A percentile compares a stretch with the other conserved stretches of the same genome.
Conservation (phyloP, 2,329 filamentous ascomycete species). For the Diplodia seriata region DNA sequence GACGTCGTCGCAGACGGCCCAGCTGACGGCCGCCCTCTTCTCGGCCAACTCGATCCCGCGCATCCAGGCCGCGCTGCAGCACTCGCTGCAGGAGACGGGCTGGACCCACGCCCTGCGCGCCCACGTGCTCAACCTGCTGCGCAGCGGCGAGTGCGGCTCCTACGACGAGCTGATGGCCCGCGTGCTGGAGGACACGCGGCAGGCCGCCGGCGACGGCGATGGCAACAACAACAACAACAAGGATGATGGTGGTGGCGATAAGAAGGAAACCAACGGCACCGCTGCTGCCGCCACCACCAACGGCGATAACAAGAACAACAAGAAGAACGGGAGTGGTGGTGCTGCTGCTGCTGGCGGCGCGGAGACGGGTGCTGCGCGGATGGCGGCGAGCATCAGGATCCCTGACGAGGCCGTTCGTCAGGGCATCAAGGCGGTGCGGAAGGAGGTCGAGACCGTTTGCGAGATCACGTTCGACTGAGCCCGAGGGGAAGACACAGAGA, state of each 20-base stretch:
- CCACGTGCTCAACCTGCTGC: slow-evolving; percentile 63
- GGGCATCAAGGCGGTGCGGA: slow-evolving; percentile 59
- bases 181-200: slow-evolving; percentile 57
- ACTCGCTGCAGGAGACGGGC: slow-evolving; percentile 63
- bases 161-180: slow-evolving; percentile 63
- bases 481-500: not conserved
- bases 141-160: slow-evolving; percentile 63
- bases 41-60: slow-evolving; percentile 59
- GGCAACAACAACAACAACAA: slow-evolving; percentile 34
- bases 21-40: slow-evolving; percentile 56
- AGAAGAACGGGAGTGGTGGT: slow-evolving; percentile 31
- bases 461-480: slow-evolving; percentile 43
- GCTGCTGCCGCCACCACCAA: not conserved
- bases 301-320: slow-evolving; percentile 39
- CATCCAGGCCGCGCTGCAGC: slow-evolving; percentile 62
- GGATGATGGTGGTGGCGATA: slow-evolving; percentile 35
- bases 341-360: slow-evolving; percentile 39
- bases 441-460: slow-evolving; percentile 59
- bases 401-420: slow-evolving; percentile 58
- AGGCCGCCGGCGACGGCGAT: slow-evolving; percentile 41
- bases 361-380: slow-evolving; percentile 46
- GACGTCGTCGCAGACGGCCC: slow-evolving; percentile 49
- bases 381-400: slow-evolving; percentile 49
- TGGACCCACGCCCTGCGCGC: slow-evolving; percentile 64
- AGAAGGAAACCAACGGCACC: slow-evolving; percentile 33